A percentile compares a stretch with the other conserved stretches of the same genome.
Conservation (phyloP, 2,329 filamentous ascomycete genomes). For the Rachicladosporium sp. region DNA sequence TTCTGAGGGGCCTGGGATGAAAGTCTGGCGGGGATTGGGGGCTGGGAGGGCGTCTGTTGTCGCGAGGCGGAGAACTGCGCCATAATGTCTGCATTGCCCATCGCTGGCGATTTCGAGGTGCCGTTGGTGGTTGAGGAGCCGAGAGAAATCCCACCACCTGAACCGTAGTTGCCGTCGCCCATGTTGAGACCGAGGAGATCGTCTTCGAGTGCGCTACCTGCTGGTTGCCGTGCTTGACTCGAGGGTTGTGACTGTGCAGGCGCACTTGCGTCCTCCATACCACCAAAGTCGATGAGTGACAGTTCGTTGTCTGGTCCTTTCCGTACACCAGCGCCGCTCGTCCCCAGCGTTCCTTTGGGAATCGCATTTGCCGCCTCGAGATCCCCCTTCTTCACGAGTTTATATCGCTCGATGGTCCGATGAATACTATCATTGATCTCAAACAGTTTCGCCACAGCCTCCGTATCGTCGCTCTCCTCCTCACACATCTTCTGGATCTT, state of each 20-base stretch:
- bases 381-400: conserved; percentile 90
- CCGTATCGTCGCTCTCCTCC: conserved; percentile 92
- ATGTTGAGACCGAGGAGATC: conserved; percentile 84
- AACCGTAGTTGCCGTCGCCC: conserved; percentile 55
- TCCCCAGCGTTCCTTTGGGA: conserved; percentile 65
- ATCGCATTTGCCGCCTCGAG: conserved; percentile 71
- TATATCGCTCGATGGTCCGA: conserved; percentile 88
- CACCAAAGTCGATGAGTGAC: conserved; percentile 87
- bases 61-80: conserved; percentile 19
- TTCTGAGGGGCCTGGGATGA: conserved; percentile 22
- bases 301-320: conserved; percentile 64
- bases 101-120: conserved; percentile 18
- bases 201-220: conserved; percentile 64
- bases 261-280: conserved; percentile 43
- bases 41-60: conserved; percentile 9
- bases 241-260: conserved; percentile 17
- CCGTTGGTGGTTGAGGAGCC: conserved; percentile 35
- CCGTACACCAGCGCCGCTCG: conserved; percentile 49
- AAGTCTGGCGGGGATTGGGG: conserved; percentile 15
- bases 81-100: conserved; percentile 20
- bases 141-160: conserved; percentile 71
- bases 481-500: conserved; percentile 99
- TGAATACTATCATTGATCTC: conserved; percentile 99
- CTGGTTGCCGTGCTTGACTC: conserved; percentile 30
- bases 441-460: conserved; percentile 86